These are phyloP conservation scores for Nyssa sinensis DNA, from an alignment of 148 eudicot genomes.

Conservation along the genomic window DNA sequence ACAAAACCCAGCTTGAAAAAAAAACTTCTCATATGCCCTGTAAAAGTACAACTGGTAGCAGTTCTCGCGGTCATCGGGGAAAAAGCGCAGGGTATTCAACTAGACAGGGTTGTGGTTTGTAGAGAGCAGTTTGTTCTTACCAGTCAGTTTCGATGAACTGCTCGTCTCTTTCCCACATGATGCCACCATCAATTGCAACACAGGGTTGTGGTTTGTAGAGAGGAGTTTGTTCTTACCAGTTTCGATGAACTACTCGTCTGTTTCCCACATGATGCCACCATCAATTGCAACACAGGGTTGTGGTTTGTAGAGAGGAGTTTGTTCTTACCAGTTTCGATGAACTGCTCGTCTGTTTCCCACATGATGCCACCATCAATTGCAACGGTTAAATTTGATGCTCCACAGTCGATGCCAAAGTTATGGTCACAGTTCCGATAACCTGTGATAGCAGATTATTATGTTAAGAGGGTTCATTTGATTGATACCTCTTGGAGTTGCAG, in stretches of 20 bases:
- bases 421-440: neutral
- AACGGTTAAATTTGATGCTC: neutral
- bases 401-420: neutral
- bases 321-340: neutral
- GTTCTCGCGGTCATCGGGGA: neutral
- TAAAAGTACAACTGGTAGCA: neutral
- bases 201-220: neutral
- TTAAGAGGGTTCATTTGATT: neutral
- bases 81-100: neutral
- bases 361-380: neutral
- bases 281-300: neutral
- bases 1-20: neutral
- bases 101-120: neutral
- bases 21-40: neutral
- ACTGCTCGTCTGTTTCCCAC: neutral
- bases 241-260: neutral
- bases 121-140: neutral
- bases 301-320: neutral
- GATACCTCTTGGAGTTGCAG: no score
- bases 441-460: neutral
- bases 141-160: neutral
- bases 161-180: neutral
- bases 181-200: neutral
- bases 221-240: neutral
- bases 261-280: neutral